Evolutionary conservation across 148 eudicot species (phyloP), one percentile per base, ranked within the genome.

Genomic region (Silene latifolia): DNA sequence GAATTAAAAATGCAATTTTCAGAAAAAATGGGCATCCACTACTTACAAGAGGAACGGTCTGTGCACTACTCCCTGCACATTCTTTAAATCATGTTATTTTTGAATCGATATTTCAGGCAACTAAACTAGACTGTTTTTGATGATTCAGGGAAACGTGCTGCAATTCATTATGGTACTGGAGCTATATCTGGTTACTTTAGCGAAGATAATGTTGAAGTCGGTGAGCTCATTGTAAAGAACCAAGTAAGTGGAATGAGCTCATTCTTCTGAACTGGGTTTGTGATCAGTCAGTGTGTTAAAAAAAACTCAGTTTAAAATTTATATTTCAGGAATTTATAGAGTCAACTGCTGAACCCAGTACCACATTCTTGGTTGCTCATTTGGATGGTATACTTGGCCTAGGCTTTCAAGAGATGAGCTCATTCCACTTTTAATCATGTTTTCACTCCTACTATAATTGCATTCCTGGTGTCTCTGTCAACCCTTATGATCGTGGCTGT

Each of bases 371-470:
- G 86, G 85, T 83, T 65, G 98, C 94, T 72, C 91, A 92, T 76
- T 95, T 95, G 83, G 99, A 95, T 75, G 99, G 99, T 32, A 92
- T 95, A 62, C 86, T 95, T 69, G 99, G 99, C 72, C 89, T 95
- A 47, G 99, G 97, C 25, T 92, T 92, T 78, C 89, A 75, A 57
- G 98, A 92, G 76, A 95, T 95, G n/a, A n/a, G n/a, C n/a, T n/a
- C n/a, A n/a, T n/a, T n/a, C n/a, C n/a, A n/a, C n/a, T n/a, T n/a
- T n/a, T n/a, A n/a, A n/a, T n/a, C n/a, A n/a, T n/a, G n/a, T n/a
- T n/a, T n/a, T n/a, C n/a, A 80, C 8, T 90, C 96, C 51, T 93
- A 93, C 69, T 93, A 93, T 69, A 90, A 90, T 80, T 93, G 98
- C 83, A 0, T 65, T 5, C 79, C 82, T 0, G 91, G 88, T 20